Percentiles rank a stretch among this genome's conserved stretches.
These are phyloP conservation scores for Saussurea involucrata DNA, from an alignment of 129 eudicot genomes.

Conservation along the genomic window DNA sequence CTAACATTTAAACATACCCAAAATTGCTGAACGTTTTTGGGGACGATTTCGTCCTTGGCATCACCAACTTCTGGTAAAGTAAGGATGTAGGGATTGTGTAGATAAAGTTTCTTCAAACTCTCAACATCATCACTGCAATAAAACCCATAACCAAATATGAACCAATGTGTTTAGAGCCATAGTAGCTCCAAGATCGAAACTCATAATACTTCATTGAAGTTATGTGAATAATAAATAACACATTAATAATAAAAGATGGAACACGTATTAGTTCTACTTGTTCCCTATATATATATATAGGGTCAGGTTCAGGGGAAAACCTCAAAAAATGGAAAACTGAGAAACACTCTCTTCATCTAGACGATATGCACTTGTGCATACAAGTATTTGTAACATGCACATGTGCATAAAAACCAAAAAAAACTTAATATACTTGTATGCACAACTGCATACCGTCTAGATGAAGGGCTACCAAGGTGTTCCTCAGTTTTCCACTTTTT, in stretches of 20 bases:
- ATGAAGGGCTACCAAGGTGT: no score
- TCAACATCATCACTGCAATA: constrained; percentile 88
- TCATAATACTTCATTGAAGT: not conserved
- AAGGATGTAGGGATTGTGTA: constrained; percentile 88
- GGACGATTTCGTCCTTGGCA: constrained; percentile 75
- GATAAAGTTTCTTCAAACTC: constrained; percentile 72
- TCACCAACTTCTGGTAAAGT: constrained; percentile 81
- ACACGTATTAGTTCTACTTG: not conserved
- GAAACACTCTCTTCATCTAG: not conserved
- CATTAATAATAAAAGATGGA: not conserved
- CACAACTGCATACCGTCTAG: no score
- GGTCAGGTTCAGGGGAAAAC: not conserved
- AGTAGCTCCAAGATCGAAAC: not conserved
- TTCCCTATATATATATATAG: not conserved
- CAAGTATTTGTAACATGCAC: no score
- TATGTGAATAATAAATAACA: not conserved
- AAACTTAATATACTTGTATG: no score
- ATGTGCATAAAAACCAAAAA: not conserved
- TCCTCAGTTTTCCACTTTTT: not conserved
- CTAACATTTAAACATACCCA: constrained; percentile 42
- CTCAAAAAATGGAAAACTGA: not conserved
- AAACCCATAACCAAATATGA: not conserved
- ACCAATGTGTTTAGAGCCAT: not conserved
- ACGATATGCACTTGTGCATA: not conserved
- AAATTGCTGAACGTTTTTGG: constrained; percentile 84